phyloP scores from a whole-genome alignment of 2,329 filamentous ascomycete genomes.

The Pleoardoris graminearum region DNA sequence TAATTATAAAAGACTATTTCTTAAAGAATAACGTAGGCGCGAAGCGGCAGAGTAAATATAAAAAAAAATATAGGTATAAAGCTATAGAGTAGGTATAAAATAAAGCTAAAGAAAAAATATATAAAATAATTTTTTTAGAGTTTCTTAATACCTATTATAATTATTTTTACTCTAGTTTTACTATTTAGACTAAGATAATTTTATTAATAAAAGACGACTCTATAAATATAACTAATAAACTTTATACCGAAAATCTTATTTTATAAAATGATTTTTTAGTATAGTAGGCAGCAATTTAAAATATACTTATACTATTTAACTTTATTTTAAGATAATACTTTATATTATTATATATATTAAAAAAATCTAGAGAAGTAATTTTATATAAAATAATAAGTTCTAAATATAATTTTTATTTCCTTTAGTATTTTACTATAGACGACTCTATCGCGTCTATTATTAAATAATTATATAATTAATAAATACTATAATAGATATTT shows the following conservation, averaged over 20 bases:
- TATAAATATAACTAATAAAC: constrained; percentile 25
- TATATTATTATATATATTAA: constrained; percentile 19
- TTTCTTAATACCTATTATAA: constrained; percentile 17
- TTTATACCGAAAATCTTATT: constrained; percentile 16
- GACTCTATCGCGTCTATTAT: constrained; percentile 19
- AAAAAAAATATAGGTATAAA: constrained; percentile 12
- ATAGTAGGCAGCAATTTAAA: constrained; percentile 22
- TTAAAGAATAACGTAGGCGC: constrained; percentile 14
- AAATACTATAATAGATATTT: constrained; percentile 17
- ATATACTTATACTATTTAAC: constrained; percentile 16
- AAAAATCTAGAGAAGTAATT: constrained; percentile 18
- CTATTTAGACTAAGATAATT: constrained; percentile 17
- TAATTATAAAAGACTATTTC: constrained; percentile 14
- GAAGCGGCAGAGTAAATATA: constrained; percentile 11
- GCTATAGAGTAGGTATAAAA: constrained; percentile 6
- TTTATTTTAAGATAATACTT: constrained; percentile 20
- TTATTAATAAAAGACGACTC: constrained; percentile 21
- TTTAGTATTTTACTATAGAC: constrained; percentile 21
- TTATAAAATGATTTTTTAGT: constrained; percentile 19
- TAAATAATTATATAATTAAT: constrained; percentile 14
- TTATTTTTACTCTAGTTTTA: constrained; percentile 12
- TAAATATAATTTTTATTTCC: constrained; percentile 22
- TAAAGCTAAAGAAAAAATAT: constrained; percentile 10
- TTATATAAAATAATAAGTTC: constrained; percentile 18
- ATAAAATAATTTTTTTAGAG: constrained; percentile 15